A percentile compares a stretch with the other conserved stretches of the same genome.
Evolutionary conservation across 257 asterid genomes (phyloP).

Genomic region (Primulina eburnea): DNA sequence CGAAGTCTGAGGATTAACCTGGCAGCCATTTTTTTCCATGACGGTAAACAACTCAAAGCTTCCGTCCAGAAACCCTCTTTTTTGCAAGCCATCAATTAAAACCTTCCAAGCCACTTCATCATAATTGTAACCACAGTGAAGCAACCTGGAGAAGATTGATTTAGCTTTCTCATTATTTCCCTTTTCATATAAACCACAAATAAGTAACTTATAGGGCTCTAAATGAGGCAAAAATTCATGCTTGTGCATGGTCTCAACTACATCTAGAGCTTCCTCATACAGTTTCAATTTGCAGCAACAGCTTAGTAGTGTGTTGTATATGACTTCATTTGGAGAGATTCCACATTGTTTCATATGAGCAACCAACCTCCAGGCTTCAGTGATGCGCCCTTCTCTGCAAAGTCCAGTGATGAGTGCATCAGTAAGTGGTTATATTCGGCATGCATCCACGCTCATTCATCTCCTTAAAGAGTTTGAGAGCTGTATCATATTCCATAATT

Average conservation of each 20-base stretch:
- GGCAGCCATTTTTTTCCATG: constrained; percentile 59
- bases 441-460: constrained; percentile 51
- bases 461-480: constrained; percentile 50
- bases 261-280: constrained; percentile 46
- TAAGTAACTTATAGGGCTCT: constrained; percentile 47
- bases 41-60: constrained; percentile 48
- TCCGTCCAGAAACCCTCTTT: constrained; percentile 45
- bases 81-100: constrained; percentile 67
- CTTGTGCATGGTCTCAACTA: constrained; percentile 46
- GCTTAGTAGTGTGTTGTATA: constrained; percentile 40
- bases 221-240: constrained; percentile 50
- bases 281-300: constrained; percentile 58
- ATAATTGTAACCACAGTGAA: constrained; percentile 60
- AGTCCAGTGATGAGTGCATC: constrained; percentile 51
- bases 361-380: constrained; percentile 52
- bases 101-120: constrained; percentile 78
- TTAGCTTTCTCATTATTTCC: constrained; percentile 52
- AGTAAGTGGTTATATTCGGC: constrained; percentile 47
- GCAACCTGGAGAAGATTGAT: constrained; percentile 42
- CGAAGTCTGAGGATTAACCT: constrained; percentile 50
- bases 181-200: constrained; percentile 58
- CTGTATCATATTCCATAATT: constrained; percentile 50
- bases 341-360: constrained; percentile 49
- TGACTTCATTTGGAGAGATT: constrained; percentile 45
- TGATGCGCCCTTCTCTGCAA: constrained; percentile 59